phyloP scores from a whole-genome alignment of 2,329 filamentous ascomycete genomes.

The Pseudocercospora musae region DNA sequence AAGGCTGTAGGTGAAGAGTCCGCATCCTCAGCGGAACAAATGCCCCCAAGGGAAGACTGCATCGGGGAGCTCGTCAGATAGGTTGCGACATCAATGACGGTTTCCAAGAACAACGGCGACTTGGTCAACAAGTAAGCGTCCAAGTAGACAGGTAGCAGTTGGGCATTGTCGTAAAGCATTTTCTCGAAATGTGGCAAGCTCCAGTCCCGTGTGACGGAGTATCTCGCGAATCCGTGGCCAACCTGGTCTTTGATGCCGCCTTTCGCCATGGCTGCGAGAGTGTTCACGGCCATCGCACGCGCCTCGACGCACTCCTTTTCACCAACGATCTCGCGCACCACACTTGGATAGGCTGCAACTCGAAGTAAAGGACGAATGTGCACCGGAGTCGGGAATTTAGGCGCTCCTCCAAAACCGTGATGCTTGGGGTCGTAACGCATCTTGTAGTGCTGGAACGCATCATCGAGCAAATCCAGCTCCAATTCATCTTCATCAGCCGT shows the following conservation, averaged over 20 bases:
- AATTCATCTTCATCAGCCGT: conserved; percentile 60
- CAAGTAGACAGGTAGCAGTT: conserved; percentile 77
- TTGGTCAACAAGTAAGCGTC: conserved; percentile 74
- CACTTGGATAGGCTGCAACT: conserved; percentile 65
- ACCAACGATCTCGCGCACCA: conserved; percentile 85
- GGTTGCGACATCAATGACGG: conserved; percentile 77
- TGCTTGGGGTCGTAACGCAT: conserved; percentile 74
- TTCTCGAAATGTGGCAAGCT: conserved; percentile 95
- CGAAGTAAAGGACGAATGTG: conserved; percentile 81
- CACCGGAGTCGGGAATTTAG: conserved; percentile 86
- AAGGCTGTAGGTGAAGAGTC: conserved; percentile 74
- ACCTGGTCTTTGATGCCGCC: conserved; percentile 72
- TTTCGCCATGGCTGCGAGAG: conserved; percentile 72
- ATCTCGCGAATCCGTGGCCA: conserved; percentile 75
- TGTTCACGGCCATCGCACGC: conserved; percentile 74
- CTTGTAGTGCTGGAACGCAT: conserved; percentile 78
- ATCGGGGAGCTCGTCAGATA: conserved; percentile 76
- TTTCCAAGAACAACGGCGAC: conserved; percentile 69
- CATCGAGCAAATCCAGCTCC: conserved; percentile 86
- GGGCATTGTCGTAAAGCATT: conserved; percentile 88
- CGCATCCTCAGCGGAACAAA: conserved; percentile 85
- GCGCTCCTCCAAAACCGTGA: conserved; percentile 71
- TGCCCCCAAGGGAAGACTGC: conserved; percentile 65
- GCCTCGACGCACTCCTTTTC: conserved; percentile 70
- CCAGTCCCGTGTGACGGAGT: conserved; percentile 90